These are phyloP conservation scores for Podosphaera leucotricha DNA, from an alignment of 2,329 filamentous ascomycete genomes.

Conservation along the genomic window DNA sequence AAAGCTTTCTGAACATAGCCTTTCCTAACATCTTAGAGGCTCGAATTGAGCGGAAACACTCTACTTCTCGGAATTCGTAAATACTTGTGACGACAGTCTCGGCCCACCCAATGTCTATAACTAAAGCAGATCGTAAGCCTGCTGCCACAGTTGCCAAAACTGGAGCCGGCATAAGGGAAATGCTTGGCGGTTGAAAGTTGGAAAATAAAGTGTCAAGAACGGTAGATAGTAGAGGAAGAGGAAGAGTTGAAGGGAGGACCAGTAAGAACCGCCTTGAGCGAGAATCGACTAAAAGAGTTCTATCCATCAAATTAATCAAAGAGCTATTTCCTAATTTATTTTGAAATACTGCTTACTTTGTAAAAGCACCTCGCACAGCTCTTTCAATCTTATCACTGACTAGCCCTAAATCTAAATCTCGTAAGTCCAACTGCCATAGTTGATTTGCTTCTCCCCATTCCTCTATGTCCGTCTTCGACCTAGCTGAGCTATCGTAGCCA, in stretches of 20 bases:
- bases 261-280: constrained; percentile 53
- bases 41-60: constrained; percentile 43
- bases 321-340: constrained; percentile 2
- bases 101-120: constrained; percentile 80
- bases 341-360: constrained; percentile 37
- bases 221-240: constrained; percentile 53
- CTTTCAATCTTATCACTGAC: constrained; percentile 75
- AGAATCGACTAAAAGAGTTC: constrained; percentile 45
- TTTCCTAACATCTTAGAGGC: constrained; percentile 50
- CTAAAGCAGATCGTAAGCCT: constrained; percentile 62
- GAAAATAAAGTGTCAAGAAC: constrained; percentile 58
- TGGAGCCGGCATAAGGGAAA: constrained; percentile 60
- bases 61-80: constrained; percentile 74
- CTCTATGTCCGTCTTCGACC: constrained; percentile 22
- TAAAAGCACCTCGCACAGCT: constrained; percentile 56
- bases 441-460: constrained; percentile 43
- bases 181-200: constrained; percentile 53
- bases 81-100: constrained; percentile 71
- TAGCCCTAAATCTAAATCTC: constrained; percentile 49
- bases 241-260: constrained; percentile 53
- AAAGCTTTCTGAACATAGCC: constrained; percentile 41
- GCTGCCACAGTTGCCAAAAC: constrained; percentile 54
- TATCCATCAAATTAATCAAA: constrained; percentile 13
- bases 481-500: constrained; percentile 25
- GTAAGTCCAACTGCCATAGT: constrained; percentile 58